Conservation (phyloP, 257 asterid genomes). For the Solanum pennellii region DNA sequence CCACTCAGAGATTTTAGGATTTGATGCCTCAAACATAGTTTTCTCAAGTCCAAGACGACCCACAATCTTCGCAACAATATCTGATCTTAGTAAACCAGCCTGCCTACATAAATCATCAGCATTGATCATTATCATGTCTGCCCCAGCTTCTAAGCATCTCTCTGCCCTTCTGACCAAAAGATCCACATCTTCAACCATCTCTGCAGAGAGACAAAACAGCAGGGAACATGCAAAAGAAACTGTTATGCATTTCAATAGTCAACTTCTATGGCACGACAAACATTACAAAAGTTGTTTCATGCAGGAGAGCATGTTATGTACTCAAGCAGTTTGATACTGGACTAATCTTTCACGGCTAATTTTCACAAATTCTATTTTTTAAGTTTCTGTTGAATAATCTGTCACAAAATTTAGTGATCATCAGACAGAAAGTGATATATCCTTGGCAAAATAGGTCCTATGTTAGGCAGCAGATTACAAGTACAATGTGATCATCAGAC, state of each 20-base stretch:
- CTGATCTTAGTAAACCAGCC: slow-evolving; percentile 66
- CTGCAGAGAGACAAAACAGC: slow-evolving; percentile 28
- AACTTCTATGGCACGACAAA: neutral
- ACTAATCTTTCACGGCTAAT: neutral
- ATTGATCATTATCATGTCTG: slow-evolving; percentile 92
- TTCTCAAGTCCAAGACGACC: slow-evolving; percentile 86
- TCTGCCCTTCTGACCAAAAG: slow-evolving; percentile 82
- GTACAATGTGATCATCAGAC: too few species aligned
- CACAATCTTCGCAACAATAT: slow-evolving; percentile 64
- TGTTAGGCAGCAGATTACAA: neutral
- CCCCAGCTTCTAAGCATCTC: slow-evolving; percentile 98
- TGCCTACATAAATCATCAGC: slow-evolving; percentile 70
- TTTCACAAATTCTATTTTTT: neutral
- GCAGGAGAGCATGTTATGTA: neutral
- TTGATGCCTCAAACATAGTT: slow-evolving; percentile 93
- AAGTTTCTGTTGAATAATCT: neutral
- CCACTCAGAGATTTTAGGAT: slow-evolving; percentile 76
- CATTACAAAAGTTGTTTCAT: neutral
- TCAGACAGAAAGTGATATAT: neutral
- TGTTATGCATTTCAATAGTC: neutral
- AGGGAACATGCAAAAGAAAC: neutral
- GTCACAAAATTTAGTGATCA: neutral
- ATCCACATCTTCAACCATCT: slow-evolving; percentile 80
- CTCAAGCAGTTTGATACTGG: neutral
- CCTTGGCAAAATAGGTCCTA: neutral